phyloP scores from a whole-genome alignment of 805 yeast species.

The Lipomyces lipofer region DNA sequence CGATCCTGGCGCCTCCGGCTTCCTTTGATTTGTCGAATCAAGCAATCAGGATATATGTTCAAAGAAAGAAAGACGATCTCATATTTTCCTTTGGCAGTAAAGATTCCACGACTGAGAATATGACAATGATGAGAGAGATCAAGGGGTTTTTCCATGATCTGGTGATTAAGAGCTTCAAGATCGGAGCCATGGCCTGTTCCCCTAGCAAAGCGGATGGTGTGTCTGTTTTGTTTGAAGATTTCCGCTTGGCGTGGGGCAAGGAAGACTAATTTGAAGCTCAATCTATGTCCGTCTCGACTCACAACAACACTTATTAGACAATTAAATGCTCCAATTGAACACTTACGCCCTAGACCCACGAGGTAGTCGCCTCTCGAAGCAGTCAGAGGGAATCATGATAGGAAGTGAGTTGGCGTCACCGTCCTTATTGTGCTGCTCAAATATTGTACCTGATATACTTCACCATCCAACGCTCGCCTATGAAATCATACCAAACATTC shows the following conservation, averaged over 20 bases:
- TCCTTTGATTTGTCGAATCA: background rate
- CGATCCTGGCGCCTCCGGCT: background rate
- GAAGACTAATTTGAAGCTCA: background rate
- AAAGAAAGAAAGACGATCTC: background rate
- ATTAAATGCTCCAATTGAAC: too few species aligned
- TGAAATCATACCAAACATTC: too few species aligned
- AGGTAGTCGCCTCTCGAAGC: too few species aligned
- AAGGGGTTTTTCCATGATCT: slow-evolving; percentile 2
- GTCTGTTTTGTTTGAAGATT: background rate
- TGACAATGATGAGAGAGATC: background rate
- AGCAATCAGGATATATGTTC: background rate
- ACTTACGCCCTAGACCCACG: too few species aligned
- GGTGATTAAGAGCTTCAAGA: background rate
- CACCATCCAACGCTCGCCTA: too few species aligned
- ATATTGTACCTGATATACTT: too few species aligned
- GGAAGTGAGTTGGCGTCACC: too few species aligned
- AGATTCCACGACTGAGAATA: background rate
- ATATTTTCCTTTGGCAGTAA: background rate
- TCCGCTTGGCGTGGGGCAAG: background rate
- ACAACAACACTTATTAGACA: too few species aligned
- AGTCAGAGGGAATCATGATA: too few species aligned
- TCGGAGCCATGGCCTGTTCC: slow-evolving; percentile 2
- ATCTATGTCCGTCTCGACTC: too few species aligned
- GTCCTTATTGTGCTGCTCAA: too few species aligned
- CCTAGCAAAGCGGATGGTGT: background rate